phyloP scores from a whole-genome alignment of 1,139 yeast species.

The Yamadazyma dushanensis region DNA sequence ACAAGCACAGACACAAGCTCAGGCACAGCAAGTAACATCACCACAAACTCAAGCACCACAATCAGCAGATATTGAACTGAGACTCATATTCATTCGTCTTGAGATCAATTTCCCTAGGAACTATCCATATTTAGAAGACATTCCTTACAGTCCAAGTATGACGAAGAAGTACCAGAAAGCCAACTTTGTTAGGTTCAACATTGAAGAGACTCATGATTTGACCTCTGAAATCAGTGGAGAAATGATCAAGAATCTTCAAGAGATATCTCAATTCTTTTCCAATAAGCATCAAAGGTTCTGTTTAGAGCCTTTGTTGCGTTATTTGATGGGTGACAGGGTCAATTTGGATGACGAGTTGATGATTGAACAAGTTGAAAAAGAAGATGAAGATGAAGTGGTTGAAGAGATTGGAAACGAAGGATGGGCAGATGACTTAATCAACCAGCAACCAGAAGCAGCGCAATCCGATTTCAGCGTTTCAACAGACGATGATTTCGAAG shows the following conservation, averaged over 20 bases:
- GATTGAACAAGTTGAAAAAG: conserved; percentile 23
- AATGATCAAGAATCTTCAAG: conserved; percentile 50
- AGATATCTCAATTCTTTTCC: conserved; percentile 59
- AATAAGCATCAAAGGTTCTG: conserved; percentile 61
- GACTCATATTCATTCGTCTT: conserved; percentile 67
- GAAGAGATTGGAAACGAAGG: conserved; percentile 43
- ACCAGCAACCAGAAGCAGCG: conserved; percentile 29
- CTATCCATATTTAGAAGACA: conserved; percentile 61
- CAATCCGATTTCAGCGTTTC: conserved; percentile 23
- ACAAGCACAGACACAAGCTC: background rate
- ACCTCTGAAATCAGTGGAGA: conserved; percentile 45
- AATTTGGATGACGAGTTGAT: conserved; percentile 44
- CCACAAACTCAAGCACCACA: background rate
- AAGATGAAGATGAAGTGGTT: conserved; percentile 18
- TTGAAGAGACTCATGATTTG: conserved; percentile 80
- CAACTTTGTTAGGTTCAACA: conserved; percentile 44
- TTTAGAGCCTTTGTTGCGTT: conserved; percentile 77
- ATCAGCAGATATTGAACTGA: conserved; percentile 37
- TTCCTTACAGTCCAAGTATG: conserved; percentile 30
- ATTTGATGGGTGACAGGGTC: conserved; percentile 78
- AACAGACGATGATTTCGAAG: conserved; percentile 14
- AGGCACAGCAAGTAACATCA: background rate
- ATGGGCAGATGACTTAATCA: conserved; percentile 47
- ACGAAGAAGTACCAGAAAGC: conserved; percentile 25
- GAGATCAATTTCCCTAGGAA: conserved; percentile 64